Base-by-base conservation (phyloP, 2,329 filamentous ascomycete genomes). In the Scolecobasidium constrictum region DNA sequence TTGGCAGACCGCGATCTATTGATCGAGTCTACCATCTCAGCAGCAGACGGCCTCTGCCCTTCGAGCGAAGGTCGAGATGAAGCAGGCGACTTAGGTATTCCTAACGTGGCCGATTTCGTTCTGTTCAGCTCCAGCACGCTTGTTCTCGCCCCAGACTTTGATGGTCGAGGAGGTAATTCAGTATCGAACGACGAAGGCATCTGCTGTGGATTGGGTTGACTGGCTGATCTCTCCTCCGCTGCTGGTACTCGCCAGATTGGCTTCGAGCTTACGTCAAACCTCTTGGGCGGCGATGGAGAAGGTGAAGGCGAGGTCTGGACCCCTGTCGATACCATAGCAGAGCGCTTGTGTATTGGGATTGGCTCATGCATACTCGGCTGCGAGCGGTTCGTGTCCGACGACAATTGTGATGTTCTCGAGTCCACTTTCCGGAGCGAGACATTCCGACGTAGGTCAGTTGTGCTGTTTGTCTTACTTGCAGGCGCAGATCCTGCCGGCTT, bases 221-320 rank as follows among this genome's bases (percentile, higher is more conserved):
- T n/a, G 9, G 34, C 7, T 11, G 12, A 36, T 36, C 13, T 7
- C 11, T 36, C 12, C 9, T 11, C 9, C 7, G 6, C n/a, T 16
- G 39, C 6, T 39, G 21, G 11, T 12, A 78, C 72, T 38, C 69
- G 68, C 62, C 72, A 74, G 28, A 77, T 69, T 2, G 74, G 66
- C 35, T 59, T 64, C 46, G 49, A 65, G 17, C 65, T 50, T 18
- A 67, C 62, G 2, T 61, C 58, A 33, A 57, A 53, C 35, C 61
- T 62, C 35, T 55, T 55, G 18, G 51, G 40, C 23, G 54, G 50
- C 12, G 48, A 43, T 23, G 54, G 48, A 16, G 59, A 59, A 23
- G 66, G 63, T 19, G 71, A 66, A 2, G 78, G 73, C 9, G 67
- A 72, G 3, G 87, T 94, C 79, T 92, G 90, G 0, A 86, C 93